Conservation (phyloP, 495 filamentous ascomycete species). For the Lophium mytilinum region DNA sequence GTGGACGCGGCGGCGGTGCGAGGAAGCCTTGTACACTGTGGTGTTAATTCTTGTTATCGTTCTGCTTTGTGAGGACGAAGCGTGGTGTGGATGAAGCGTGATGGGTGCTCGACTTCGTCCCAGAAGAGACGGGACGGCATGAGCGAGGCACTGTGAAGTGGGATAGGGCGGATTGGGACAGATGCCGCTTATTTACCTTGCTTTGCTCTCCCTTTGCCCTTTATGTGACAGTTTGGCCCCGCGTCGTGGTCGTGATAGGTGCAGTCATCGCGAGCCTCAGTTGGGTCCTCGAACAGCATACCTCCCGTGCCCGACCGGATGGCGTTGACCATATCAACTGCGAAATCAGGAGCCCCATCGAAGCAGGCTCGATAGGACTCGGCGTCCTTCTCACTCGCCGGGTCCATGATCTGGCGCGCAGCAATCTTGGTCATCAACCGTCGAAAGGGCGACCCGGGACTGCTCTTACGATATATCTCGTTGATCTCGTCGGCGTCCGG, state of each 20-base stretch:
- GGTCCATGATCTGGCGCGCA: constrained; percentile 45
- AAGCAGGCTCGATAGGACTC: constrained; percentile 38
- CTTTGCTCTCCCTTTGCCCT: constrained; percentile 24
- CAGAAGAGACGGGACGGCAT: neutral
- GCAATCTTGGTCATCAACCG: constrained; percentile 42
- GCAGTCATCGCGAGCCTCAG: constrained; percentile 34
- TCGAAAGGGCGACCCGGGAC: constrained; percentile 36
- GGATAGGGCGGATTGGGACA: constrained; percentile 3
- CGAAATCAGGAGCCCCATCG: constrained; percentile 40
- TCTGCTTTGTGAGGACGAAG: neutral
- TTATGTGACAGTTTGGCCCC: constrained; percentile 31
- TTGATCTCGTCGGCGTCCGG: constrained; percentile 44
- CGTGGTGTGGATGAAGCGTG: neutral
- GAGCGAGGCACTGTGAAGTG: neutral
- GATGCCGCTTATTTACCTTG: constrained; percentile 26
- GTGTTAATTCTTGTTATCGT: constrained; percentile 22
- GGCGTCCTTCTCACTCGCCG: constrained; percentile 38
- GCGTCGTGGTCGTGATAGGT: constrained; percentile 40
- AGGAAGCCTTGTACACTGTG: constrained; percentile 15
- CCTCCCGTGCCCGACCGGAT: constrained; percentile 38
- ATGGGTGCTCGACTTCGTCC: constrained; percentile 16
- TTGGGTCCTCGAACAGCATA: constrained; percentile 42
- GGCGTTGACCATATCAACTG: constrained; percentile 42
- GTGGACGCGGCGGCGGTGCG: constrained; percentile 2
- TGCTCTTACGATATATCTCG: constrained; percentile 37